Evolutionary conservation across 1,139 yeast genomes (phyloP), one percentile per base, ranked within the genome.

Genomic region (Saccharomyces hybrid): DNA sequence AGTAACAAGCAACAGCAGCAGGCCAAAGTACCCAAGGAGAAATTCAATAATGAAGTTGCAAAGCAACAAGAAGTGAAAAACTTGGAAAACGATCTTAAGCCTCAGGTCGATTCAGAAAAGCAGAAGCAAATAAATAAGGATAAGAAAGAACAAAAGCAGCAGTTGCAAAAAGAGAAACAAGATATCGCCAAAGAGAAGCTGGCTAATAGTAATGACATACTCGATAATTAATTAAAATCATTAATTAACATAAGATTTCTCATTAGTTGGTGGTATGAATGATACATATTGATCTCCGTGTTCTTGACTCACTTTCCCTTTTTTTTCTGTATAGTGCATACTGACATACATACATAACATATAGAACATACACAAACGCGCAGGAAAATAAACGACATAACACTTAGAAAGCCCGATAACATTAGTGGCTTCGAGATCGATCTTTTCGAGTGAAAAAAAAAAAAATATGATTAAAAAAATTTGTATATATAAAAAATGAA

Each of bases 31-130:
- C 52, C 56, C 28, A 64, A 64, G 53, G 64, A 61, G 28, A 57
- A 59, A 41, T 62, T 64, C 56, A 65, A 64, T 54, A 64, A 64
- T 47, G 68, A 63, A 50, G 64, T 64, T 6, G 67, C 66, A 9
- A 61, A 53, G 54, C 67, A 64, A 47, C 64, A 74, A 55, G 78
- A 75, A 61, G 55, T 60, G 25, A 60, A 59, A 31, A 66, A 65
- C 41, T 68, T 71, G 2, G 64, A 68, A 46, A 61, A 57, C 51
- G 63, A 60, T 32, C 52, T 51, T 26, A 55, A 58, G 51, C 60
- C 59, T 26, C 56, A 55, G 23, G 47, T 55, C 3, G 56, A 51
- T 4, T 20, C 34, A 23, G 28, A 25, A 46, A 20, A 26, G 28
- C 29, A 31, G 9, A 27, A 41, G 20, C 26, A 48, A 23, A 16